Conservation (phyloP, 257 asterid genomes). For the Solanum chilense region DNA sequence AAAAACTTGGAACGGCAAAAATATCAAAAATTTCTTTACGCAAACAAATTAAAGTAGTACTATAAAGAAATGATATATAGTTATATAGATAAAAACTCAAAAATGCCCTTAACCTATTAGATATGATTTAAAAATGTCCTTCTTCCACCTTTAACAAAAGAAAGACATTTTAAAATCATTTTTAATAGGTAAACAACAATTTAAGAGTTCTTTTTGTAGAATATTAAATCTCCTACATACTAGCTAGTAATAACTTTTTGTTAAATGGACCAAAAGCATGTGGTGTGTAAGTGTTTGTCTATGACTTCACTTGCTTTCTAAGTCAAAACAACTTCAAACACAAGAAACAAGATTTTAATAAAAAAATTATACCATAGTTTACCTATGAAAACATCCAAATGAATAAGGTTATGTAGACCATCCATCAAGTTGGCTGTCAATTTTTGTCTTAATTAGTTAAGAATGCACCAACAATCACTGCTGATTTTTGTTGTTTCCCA, state of each 20-base stretch:
- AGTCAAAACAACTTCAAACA: neutral
- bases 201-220: neutral
- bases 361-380: neutral
- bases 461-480: neutral
- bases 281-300: neutral
- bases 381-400: neutral
- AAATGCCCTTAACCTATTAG: neutral
- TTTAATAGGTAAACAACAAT: neutral
- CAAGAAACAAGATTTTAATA: neutral
- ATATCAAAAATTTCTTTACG: neutral
- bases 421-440: neutral
- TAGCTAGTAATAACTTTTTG: neutral
- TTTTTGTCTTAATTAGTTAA: neutral
- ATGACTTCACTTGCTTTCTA: neutral
- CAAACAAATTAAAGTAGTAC: neutral
- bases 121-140: no score
- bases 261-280: neutral
- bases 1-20: neutral
- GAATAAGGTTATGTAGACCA: neutral
- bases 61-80: neutral
- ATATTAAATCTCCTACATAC: neutral
- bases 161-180: no score
- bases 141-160: neutral
- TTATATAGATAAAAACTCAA: neutral
- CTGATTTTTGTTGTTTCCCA: neutral